phyloP scores from a whole-genome alignment of 441 rosid species.

The Corymbia citriodora region DNA sequence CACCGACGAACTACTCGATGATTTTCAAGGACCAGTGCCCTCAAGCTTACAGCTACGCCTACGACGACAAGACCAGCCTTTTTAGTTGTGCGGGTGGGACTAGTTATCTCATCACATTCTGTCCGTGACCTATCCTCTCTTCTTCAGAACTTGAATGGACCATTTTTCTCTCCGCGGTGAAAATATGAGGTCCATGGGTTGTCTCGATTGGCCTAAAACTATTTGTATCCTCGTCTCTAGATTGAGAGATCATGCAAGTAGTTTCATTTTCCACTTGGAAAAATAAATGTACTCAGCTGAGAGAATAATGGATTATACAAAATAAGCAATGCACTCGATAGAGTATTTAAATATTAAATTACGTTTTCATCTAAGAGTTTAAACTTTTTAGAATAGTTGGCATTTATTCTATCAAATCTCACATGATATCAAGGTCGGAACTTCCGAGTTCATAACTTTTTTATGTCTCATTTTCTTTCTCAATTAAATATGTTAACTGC shows the following conservation, averaged over 20 bases:
- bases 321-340: neutral
- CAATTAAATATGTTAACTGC: no score
- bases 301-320: neutral
- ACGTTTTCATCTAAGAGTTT: no score
- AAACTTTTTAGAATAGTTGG: rapidly evolving
- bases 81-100: conserved; percentile 11
- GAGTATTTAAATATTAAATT: no score
- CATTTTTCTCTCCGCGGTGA: neutral
- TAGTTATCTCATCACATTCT: neutral
- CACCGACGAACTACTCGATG: conserved; percentile 4
- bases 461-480: neutral
- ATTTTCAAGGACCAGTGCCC: conserved; percentile 19
- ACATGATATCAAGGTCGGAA: no score
- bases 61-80: conserved; percentile 15
- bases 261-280: neutral
- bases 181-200: neutral
- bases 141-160: neutral
- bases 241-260: neutral
- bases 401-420: rapidly evolving
- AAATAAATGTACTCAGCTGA: neutral
- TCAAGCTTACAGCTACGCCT: conserved; percentile 25
- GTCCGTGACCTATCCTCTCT: neutral
- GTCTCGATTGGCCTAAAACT: neutral
- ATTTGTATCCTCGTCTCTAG: neutral
- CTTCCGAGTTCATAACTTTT: no score